phyloP scores from a whole-genome alignment of 768 basidiomycete genomes.

The Kwoniella bestiolae region DNA sequence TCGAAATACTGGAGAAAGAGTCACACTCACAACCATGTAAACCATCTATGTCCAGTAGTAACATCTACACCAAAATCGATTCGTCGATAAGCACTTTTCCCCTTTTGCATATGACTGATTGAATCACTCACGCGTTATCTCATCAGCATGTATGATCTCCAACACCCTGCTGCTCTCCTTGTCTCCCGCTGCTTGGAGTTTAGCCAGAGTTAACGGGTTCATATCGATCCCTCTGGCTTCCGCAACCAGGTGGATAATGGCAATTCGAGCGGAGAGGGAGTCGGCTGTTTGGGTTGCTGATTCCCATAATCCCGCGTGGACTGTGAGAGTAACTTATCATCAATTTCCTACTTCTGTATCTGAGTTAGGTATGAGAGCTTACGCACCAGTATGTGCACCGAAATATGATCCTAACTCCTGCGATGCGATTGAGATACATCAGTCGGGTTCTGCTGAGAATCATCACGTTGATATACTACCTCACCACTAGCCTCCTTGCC shows the following conservation, averaged over 20 bases:
- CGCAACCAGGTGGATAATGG: slow-evolving; percentile 83
- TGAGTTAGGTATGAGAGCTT: not conserved
- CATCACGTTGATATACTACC: slow-evolving; percentile 56
- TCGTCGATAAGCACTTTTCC: not conserved
- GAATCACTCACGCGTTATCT: slow-evolving; percentile 61
- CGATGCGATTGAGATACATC: not conserved
- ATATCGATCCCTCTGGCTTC: slow-evolving; percentile 83
- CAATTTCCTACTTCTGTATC: not conserved
- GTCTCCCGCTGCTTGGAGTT: slow-evolving; percentile 70
- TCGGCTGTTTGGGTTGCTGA: slow-evolving; percentile 70
- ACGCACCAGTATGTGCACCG: slow-evolving; percentile 61
- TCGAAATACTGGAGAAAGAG: not conserved
- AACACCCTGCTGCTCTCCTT: slow-evolving; percentile 69
- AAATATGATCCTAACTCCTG: slow-evolving; percentile 65
- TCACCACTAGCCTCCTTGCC: slow-evolving; percentile 65
- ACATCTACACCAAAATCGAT: slow-evolving; percentile 63
- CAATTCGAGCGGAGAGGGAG: slow-evolving; percentile 72
- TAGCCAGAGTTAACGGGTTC: slow-evolving; percentile 77
- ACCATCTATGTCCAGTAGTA: slow-evolving; percentile 80
- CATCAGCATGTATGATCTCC: slow-evolving; percentile 78
- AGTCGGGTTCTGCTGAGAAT: not conserved
- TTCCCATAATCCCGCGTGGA: slow-evolving; percentile 80
- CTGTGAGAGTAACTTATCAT: too few species aligned
- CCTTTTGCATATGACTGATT: not conserved
- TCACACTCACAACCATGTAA: slow-evolving; percentile 71